Base-by-base conservation (phyloP, 1,284 basidiomycete genomes). In the Leucoagaricus sp. region DNA sequence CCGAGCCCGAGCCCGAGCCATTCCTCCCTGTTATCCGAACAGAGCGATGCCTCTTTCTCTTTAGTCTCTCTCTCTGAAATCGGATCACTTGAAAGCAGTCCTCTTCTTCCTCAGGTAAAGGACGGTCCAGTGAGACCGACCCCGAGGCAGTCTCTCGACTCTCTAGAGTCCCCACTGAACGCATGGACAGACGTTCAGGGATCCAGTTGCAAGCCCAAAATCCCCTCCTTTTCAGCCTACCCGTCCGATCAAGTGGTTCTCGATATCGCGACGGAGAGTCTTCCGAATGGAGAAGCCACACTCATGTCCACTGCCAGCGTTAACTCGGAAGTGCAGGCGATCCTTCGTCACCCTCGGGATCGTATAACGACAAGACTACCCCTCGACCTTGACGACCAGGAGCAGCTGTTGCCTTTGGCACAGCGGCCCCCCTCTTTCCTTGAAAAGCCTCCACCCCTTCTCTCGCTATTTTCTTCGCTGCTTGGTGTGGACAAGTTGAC, bases 1-100 rank as follows among this genome's bases (percentile, higher is more conserved):
- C 53, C 62, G 26, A 69, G 65, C 55, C 67, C 67, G 13, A 60
- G 55, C 41, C 63, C 59, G 46, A 47, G 31, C 31, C 31, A 33
- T 33, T 33, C 51, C 1, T 65, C 67, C 45, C 55, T 54, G 15
- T n/a, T 59, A 29, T 64, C 64, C 19, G 53, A 47, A 5, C 40
- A 49, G 10, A 61, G 60, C 33, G 60, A 61, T 29, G 58, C 59
- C 17, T 57, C 61, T 34, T 44, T 58, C 25, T 64, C 64, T 17
- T 45, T 44, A 15, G 29, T 57, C 8, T 51, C 53, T 17, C n/a
- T 51, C 8, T 55, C 53, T 13, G 48, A 38, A 23, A n/a, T 51
- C 6, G 49, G 40, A 3, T 58, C 51, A 26, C n/a, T 25, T 28
- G 40, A 19, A 15, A 33, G n/a, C 17, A 49, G 33, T 31, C 26